These are phyloP conservation scores for Plasmopara halstedii DNA, from an alignment of 352 stramenopile genomes.

Conservation along the genomic window DNA sequence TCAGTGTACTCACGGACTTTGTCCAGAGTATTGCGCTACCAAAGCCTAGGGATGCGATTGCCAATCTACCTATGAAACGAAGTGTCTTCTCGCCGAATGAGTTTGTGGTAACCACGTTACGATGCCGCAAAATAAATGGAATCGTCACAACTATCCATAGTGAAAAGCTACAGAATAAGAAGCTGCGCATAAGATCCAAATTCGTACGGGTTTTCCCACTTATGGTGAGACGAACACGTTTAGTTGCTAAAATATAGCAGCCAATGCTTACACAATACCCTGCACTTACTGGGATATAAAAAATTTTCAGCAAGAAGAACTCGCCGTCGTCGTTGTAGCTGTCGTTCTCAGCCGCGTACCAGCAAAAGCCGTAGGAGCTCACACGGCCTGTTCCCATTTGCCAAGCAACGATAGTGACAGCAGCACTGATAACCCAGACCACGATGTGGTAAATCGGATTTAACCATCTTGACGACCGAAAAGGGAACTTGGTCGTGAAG, in stretches of 20 bases:
- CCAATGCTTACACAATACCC: slow-evolving; percentile 65
- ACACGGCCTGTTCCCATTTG: slow-evolving; percentile 35
- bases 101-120: slow-evolving; percentile 40
- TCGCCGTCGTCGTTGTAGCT: slow-evolving; percentile 31
- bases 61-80: slow-evolving; percentile 58
- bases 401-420: slow-evolving; percentile 47
- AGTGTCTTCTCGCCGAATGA: slow-evolving; percentile 49
- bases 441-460: slow-evolving; percentile 60
- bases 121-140: slow-evolving; percentile 62
- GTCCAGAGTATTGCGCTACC: slow-evolving; percentile 64
- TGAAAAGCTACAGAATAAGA: slow-evolving; percentile 62
- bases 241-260: slow-evolving; percentile 65
- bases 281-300: slow-evolving; percentile 47
- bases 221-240: slow-evolving; percentile 56
- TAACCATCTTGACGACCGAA: slow-evolving; percentile 64
- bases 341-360: slow-evolving; percentile 41
- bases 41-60: slow-evolving; percentile 56
- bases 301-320: slow-evolving; percentile 53
- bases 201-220: slow-evolving; percentile 51
- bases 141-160: slow-evolving; percentile 64
- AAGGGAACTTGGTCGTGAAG: slow-evolving; percentile 84
- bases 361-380: slow-evolving; percentile 79
- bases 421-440: slow-evolving; percentile 48
- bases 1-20: slow-evolving; percentile 48
- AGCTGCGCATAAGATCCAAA: slow-evolving; percentile 71